A percentile compares a stretch with the other conserved stretches of the same genome.
These are phyloP conservation scores for Penicillium sp. DNA, from an alignment of 2,329 filamentous ascomycete species.

Conservation along the genomic window DNA sequence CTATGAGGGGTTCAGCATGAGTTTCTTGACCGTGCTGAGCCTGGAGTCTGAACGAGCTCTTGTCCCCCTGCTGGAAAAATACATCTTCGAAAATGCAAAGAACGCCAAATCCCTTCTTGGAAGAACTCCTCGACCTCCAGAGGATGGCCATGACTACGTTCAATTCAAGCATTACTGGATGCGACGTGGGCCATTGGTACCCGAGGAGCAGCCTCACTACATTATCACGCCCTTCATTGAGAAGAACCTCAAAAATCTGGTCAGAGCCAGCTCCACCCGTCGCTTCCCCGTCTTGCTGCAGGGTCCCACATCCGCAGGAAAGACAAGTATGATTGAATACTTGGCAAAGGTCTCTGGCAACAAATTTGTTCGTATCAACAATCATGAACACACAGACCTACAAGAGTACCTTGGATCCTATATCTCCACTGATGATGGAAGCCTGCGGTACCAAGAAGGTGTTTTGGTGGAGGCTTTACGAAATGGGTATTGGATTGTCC, in stretches of 20 bases:
- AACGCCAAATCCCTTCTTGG: slow-evolving; percentile 73
- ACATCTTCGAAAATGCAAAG: slow-evolving; percentile 71
- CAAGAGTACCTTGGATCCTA: slow-evolving; percentile 98
- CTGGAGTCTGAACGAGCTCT: slow-evolving; percentile 78
- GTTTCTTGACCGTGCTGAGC: slow-evolving; percentile 87
- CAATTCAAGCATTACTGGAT: slow-evolving; percentile 92
- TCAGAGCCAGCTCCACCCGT: slow-evolving; percentile 87
- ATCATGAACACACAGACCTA: slow-evolving; percentile 97
- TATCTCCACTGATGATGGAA: slow-evolving; percentile 80
- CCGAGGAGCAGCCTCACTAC: slow-evolving; percentile 79
- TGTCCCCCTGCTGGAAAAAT: slow-evolving; percentile 74
- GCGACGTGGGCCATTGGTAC: slow-evolving; percentile 67
- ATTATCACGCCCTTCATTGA: slow-evolving; percentile 96
- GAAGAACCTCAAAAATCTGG: slow-evolving; percentile 90
- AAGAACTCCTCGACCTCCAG: slow-evolving; percentile 74
- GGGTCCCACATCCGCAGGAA: slow-evolving; percentile 94
- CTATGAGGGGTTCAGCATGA: slow-evolving; percentile 97
- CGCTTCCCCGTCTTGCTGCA: slow-evolving; percentile 94
- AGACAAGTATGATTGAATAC: slow-evolving; percentile 99
- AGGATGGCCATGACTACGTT: slow-evolving; percentile 75
- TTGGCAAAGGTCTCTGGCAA: slow-evolving; percentile 96
- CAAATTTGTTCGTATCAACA: slow-evolving; percentile 98
- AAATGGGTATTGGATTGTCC: slow-evolving; percentile 94
- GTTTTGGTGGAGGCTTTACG: slow-evolving; percentile 89
- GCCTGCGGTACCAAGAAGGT: slow-evolving; percentile 88